Conservation (phyloP, 148 eudicot genomes). For the Bassia scoparia region DNA sequence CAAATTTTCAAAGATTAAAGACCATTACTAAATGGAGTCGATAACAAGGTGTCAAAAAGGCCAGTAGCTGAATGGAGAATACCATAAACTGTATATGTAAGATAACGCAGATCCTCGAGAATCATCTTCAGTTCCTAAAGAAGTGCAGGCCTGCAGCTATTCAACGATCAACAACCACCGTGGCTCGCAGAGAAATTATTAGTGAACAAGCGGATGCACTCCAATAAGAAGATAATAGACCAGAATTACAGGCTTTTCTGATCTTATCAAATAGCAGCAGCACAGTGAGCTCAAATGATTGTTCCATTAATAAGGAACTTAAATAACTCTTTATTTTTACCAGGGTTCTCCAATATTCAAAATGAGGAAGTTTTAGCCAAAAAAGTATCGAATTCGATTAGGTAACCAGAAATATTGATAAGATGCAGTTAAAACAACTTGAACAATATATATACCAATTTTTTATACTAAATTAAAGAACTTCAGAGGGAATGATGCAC, state of each 20-base stretch:
- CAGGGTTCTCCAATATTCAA: constrained; percentile 56
- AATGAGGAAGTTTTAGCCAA: constrained; percentile 71
- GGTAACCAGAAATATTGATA: constrained; percentile 43
- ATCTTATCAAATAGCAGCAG: background rate
- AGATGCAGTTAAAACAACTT: background rate
- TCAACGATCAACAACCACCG: constrained; percentile 78
- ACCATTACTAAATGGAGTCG: background rate
- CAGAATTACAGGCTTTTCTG: constrained; percentile 63
- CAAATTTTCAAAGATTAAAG: background rate
- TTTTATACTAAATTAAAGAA: constrained; percentile 12
- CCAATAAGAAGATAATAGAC: constrained; percentile 61
- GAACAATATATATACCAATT: background rate
- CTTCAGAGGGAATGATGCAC: constrained; percentile 94
- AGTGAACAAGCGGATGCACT: constrained; percentile 72
- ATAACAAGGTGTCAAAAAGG: constrained; percentile 72
- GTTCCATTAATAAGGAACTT: background rate
- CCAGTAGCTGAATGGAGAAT: constrained; percentile 98
- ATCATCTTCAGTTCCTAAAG: constrained; percentile 65
- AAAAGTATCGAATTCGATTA: constrained; percentile 79
- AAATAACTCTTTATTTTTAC: background rate
- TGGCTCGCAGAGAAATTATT: constrained; percentile 61
- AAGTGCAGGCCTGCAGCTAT: constrained; percentile 56
- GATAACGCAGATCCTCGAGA: constrained; percentile 73
- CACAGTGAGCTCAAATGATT: background rate
- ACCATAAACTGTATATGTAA: constrained; percentile 85